Percentiles rank a stretch among this genome's conserved stretches.
phyloP scores from a whole-genome alignment of 371 early-diverging fungal genomes.

The Rhizopus arrhizus region DNA sequence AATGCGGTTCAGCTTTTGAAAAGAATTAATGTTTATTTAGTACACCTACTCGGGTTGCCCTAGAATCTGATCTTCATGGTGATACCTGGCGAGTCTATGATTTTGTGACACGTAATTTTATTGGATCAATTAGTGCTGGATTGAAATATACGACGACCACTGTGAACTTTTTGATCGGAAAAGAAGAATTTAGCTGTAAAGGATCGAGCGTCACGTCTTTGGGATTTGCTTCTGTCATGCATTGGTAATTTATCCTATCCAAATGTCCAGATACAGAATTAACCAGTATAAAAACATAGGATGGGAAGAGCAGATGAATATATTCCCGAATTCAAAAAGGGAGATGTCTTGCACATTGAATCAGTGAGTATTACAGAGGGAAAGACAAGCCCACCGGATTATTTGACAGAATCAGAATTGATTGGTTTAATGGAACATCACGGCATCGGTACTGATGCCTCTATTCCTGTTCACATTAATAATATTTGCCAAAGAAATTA shows the following conservation, averaged over 20 bases:
- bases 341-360: constrained; percentile 29
- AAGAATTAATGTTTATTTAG: constrained; percentile 20
- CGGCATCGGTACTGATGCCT: constrained; percentile 84
- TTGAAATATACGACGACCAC: constrained; percentile 60
- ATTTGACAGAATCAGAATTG: constrained; percentile 71
- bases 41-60: constrained; percentile 53
- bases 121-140: constrained; percentile 64
- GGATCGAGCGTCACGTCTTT: constrained; percentile 40
- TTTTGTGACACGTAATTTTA: constrained; percentile 58
- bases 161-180: constrained; percentile 50
- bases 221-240: constrained; percentile 59
- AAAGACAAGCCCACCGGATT: constrained; percentile 67
- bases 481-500: constrained; percentile 72
- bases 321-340: constrained; percentile 51
- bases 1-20: background rate
- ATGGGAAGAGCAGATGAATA: constrained; percentile 49
- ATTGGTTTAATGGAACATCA: constrained; percentile 69
- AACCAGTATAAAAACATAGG: constrained; percentile 7
- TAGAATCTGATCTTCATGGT: constrained; percentile 53
- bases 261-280: constrained; percentile 2
- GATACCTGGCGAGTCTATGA: constrained; percentile 66
- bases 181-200: constrained; percentile 54
- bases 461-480: constrained; percentile 77
- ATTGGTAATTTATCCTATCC: constrained; percentile 38
- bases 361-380: constrained; percentile 47